These are phyloP conservation scores for Boletellus deceptivus DNA, from an alignment of 1,284 basidiomycete genomes.

Conservation along the genomic window DNA sequence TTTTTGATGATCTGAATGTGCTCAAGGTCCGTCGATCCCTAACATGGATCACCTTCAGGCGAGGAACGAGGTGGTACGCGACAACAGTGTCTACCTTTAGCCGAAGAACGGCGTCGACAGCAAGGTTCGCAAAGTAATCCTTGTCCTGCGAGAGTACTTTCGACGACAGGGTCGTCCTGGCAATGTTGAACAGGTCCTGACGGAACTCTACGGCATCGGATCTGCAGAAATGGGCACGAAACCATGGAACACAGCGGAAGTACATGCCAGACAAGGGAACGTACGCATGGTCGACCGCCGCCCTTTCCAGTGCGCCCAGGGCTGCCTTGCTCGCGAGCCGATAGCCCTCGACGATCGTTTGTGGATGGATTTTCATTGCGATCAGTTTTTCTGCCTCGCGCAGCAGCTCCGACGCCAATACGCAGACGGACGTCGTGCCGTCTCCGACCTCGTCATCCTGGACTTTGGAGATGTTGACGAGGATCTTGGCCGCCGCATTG, in stretches of 20 bases:
- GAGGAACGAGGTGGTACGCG: not conserved
- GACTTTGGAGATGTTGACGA: constrained; percentile 99
- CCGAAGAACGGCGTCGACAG: constrained; percentile 94
- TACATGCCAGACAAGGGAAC: constrained; percentile 29
- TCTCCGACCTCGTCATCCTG: constrained; percentile 99
- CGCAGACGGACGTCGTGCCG: constrained; percentile 94
- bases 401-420: constrained; percentile 89
- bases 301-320: constrained; percentile 77
- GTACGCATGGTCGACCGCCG: constrained; percentile 84
- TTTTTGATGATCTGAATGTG: constrained; percentile 99
- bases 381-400: constrained; percentile 97
- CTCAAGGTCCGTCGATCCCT: constrained; percentile 95
- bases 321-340: constrained; percentile 90
- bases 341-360: constrained; percentile 99
- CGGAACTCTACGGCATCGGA: constrained; percentile 77
- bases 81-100: constrained; percentile 61
- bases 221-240: constrained; percentile 35
- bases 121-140: constrained; percentile 97
- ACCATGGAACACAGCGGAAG: not conserved
- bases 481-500: constrained; percentile 98
- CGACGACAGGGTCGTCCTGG: constrained; percentile 91
- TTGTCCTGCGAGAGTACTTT: constrained; percentile 98
- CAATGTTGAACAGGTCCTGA: constrained; percentile 93
- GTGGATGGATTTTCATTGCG: constrained; percentile 91
- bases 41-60: constrained; percentile 6